These are phyloP conservation scores for Dipodascopsis tothii DNA, from an alignment of 805 yeast species.

Conservation along the genomic window DNA sequence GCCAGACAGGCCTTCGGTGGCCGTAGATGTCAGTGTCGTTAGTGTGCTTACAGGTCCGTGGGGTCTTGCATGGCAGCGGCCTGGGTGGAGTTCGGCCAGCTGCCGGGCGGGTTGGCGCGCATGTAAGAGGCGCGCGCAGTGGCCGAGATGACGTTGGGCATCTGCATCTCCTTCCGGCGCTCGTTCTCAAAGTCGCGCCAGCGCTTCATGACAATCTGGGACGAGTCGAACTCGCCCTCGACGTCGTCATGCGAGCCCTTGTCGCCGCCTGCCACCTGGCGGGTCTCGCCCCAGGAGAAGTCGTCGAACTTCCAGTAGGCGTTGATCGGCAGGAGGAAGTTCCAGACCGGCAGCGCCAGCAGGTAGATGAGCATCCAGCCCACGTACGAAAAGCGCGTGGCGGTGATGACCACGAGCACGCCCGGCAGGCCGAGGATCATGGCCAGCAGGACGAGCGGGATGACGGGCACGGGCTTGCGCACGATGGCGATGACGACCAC, in stretches of 20 bases:
- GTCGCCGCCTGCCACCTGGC: constrained; percentile 63
- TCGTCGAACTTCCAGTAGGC: constrained; percentile 86
- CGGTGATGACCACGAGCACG: constrained; percentile 68
- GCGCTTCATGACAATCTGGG: constrained; percentile 78
- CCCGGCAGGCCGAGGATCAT: constrained; percentile 84
- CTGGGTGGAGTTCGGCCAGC: not conserved
- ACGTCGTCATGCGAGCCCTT: constrained; percentile 58
- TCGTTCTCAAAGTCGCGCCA: constrained; percentile 86
- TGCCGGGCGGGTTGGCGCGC: not conserved
- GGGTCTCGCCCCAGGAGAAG: constrained; percentile 94
- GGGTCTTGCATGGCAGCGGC: not conserved
- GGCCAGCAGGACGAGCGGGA: constrained; percentile 69
- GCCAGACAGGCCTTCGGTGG: too few species aligned
- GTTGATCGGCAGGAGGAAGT: constrained; percentile 75
- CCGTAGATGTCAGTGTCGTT: too few species aligned
- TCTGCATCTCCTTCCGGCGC: not conserved
- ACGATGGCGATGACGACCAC: constrained; percentile 67
- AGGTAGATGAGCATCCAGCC: constrained; percentile 75
- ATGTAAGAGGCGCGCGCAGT: not conserved
- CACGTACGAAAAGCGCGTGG: constrained; percentile 63
- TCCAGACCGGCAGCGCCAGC: constrained; percentile 83
- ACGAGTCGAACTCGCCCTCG: constrained; percentile 83
- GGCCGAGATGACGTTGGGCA: not conserved
- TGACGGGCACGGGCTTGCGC: constrained; percentile 65
- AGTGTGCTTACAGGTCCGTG: not conserved